Evolutionary conservation across 2,329 filamentous ascomycete genomes (phyloP).

Genomic region (Emergomyces orientalis): DNA sequence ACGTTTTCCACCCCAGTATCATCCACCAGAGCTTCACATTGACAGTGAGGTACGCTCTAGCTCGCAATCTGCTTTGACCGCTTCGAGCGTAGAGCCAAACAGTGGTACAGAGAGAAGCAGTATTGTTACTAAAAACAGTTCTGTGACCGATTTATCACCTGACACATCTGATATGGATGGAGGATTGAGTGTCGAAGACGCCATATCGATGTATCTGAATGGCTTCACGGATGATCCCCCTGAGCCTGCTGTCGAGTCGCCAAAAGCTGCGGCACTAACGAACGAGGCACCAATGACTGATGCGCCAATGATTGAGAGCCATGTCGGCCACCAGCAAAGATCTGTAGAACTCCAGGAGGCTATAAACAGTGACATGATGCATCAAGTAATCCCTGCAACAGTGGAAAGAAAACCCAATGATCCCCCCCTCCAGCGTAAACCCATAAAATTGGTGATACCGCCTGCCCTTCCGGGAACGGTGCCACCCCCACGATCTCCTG

Average conservation of each 20-base stretch:
- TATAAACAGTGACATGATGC: not conserved
- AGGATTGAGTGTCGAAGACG: slow-evolving; percentile 51
- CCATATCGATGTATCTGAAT: slow-evolving; percentile 52
- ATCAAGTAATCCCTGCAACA: slow-evolving; percentile 17
- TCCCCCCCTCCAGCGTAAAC: not conserved
- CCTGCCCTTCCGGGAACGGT: slow-evolving; percentile 28
- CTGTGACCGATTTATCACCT: slow-evolving; percentile 51
- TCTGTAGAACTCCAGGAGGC: not conserved
- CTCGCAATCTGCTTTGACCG: slow-evolving; percentile 52
- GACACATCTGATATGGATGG: slow-evolving; percentile 53
- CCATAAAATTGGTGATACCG: slow-evolving; percentile 10
- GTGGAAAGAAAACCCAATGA: not conserved
- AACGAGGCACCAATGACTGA: not conserved
- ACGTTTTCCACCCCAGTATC: slow-evolving; percentile 22
- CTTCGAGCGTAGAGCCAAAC: slow-evolving; percentile 48
- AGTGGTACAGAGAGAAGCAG: slow-evolving; percentile 75
- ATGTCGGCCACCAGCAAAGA: not conserved
- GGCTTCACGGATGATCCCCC: slow-evolving; percentile 41
- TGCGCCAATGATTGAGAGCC: not conserved
- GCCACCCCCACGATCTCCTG: slow-evolving; percentile 29
- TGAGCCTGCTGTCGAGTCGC: slow-evolving; percentile 3
- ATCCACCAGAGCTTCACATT: slow-evolving; percentile 24
- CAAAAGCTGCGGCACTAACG: not conserved
- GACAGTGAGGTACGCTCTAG: slow-evolving; percentile 43
- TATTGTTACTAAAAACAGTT: slow-evolving; percentile 68